phyloP scores from a whole-genome alignment of 345 rosid genomes.

The Aegle marmelos region DNA sequence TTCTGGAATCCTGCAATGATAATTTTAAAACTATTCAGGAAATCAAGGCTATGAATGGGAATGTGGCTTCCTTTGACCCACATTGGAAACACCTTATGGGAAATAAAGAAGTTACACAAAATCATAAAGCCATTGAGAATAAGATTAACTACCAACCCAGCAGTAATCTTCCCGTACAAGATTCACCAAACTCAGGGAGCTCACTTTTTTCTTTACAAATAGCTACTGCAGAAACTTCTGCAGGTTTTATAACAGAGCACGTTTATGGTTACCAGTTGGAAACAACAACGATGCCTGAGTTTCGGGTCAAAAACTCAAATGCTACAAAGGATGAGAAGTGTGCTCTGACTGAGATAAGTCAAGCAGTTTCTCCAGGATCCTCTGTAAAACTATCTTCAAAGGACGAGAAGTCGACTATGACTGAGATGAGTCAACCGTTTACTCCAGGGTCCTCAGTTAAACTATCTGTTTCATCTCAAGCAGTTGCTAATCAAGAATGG shows the following conservation, averaged over 20 bases:
- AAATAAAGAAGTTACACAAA: slow-evolving; percentile 13
- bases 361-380: slow-evolving; percentile 20
- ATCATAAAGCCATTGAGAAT: slow-evolving; percentile 15
- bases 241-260: slow-evolving; percentile 20
- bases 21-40: slow-evolving; percentile 24
- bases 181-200: slow-evolving; percentile 37
- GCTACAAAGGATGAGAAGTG: slow-evolving; percentile 7
- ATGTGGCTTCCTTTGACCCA: slow-evolving; percentile 23
- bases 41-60: slow-evolving; percentile 24
- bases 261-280: slow-evolving; percentile 27
- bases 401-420: slow-evolving; percentile 6
- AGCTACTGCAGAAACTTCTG: slow-evolving; percentile 24
- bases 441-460: slow-evolving; percentile 17
- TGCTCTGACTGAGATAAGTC: slow-evolving; percentile 16
- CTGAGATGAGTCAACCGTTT: slow-evolving; percentile 22
- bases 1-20: slow-evolving; percentile 7
- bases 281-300: slow-evolving; percentile 14
- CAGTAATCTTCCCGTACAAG: slow-evolving; percentile 20
- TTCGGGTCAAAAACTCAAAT: slow-evolving; percentile 28
- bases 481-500: slow-evolving; percentile 25
- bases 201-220: slow-evolving; percentile 31
- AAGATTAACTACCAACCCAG: slow-evolving; percentile 28
- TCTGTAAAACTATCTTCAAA: neutral
- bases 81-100: slow-evolving; percentile 13
- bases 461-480: slow-evolving; percentile 14